Percentiles rank a stretch among this genome's conserved stretches.
Evolutionary conservation across 345 rosid genomes (phyloP).

Genomic region (Zanthoxylum bungeanum): DNA sequence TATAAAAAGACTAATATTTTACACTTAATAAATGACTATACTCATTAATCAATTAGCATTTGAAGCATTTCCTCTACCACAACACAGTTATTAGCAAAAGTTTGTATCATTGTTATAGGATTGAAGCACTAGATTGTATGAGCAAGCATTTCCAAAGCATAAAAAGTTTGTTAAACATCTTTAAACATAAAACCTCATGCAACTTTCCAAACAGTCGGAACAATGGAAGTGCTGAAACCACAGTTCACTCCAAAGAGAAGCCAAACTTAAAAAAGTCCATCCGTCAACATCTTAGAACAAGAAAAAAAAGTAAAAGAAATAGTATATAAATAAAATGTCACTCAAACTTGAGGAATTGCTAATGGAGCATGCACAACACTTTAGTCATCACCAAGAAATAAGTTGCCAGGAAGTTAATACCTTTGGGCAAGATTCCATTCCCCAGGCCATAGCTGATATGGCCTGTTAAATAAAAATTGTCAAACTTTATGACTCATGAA

Average conservation of each 20-base stretch:
- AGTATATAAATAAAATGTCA: background rate
- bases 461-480: conserved; percentile 45
- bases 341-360: background rate
- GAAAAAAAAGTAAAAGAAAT: background rate
- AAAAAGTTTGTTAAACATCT: background rate
- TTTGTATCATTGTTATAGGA: background rate
- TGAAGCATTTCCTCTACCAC: background rate
- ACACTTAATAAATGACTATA: background rate
- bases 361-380: background rate
- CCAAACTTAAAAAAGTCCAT: background rate
- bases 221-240: background rate
- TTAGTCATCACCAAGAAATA: conserved; percentile 6
- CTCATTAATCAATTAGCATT: background rate
- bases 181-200: background rate
- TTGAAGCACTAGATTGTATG: background rate
- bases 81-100: background rate
- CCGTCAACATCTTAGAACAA: background rate
- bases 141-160: background rate
- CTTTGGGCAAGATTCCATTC: conserved; percentile 94
- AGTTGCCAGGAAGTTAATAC: conserved; percentile 29
- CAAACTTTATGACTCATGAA: background rate
- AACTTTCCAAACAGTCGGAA: background rate
- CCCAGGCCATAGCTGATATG: conserved; percentile 97
- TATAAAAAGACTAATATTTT: background rate
- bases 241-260: background rate